Evolutionary conservation across 2,329 filamentous ascomycete genomes (phyloP), one percentile per base, ranked within the genome.

Genomic region (Aurifilum marmelostoma): DNA sequence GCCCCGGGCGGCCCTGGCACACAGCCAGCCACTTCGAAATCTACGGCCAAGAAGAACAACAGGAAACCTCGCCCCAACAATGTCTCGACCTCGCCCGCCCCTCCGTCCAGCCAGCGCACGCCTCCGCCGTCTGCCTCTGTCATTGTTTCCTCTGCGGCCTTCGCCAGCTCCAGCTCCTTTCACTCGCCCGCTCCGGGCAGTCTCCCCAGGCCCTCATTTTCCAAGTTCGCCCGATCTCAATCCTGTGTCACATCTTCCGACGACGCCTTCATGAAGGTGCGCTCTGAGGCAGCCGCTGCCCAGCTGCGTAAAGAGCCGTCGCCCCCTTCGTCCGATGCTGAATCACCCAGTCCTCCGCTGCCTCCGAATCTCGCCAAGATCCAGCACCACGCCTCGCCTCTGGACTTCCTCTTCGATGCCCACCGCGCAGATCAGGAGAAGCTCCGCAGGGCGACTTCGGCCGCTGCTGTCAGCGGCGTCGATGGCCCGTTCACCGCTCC

Each of bases 181-280:
- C 94, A 97, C 54, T 98, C 96, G 11, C 96, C 96, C 27, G 95
- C 94, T 1, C 92, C 96, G 0, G 97, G 94, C 11, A 90, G 93
- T 32, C 84, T 99, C 41, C 96, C 96, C 0, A 91, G 97, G 69
- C 96, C 96, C 14, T 97, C 91, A 76, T 97, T 97, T 78, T 88
- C 84, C 43, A 60, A 67, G 56, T 67, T 67, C 58, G 41, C 65
- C 29, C 59, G 52, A 27, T 67, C 65, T 2, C 50, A 67, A 24
- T 61, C 65, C 27, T 67, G 43, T 62, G 65, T 43, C 43, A 61
- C 29, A n/a, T 52, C 65, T 24, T 50, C 27, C 24, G 65, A 61
- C 24, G 58, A 34, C 29, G 72, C 70, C 18, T 73, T 73, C 50
- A 66, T 92, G 71, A 67, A 61, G 39, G 39, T 69, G 64, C 34